Evolutionary conservation across 441 rosid genomes (phyloP).

Genomic region (Aleurites moluccanus): DNA sequence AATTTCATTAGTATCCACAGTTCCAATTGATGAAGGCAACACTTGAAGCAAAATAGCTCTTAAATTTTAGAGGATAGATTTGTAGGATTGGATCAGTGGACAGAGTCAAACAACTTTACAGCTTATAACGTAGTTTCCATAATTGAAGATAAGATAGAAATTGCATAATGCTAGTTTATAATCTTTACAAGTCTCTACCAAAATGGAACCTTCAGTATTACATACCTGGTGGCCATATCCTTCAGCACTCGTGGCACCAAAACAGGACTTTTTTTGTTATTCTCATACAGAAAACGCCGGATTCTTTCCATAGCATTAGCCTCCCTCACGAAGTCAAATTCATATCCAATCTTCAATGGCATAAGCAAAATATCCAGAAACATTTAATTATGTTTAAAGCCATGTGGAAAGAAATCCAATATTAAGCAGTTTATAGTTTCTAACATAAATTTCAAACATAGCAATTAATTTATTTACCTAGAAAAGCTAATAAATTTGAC

Average conservation of each 20-base stretch:
- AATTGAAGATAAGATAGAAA: not conserved
- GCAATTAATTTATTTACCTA: not conserved
- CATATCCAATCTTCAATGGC: slow-evolving; percentile 77
- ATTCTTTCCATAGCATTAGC: slow-evolving; percentile 87
- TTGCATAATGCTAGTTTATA: not conserved
- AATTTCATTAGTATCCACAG: not conserved
- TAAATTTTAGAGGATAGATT: slow-evolving; percentile 7
- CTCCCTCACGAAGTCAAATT: slow-evolving; percentile 89
- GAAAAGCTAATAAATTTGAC: not conserved
- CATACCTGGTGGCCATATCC: slow-evolving; percentile 76
- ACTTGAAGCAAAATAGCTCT: not conserved
- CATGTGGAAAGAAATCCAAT: slow-evolving; percentile 4
- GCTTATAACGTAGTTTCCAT: not conserved
- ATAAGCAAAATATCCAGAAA: slow-evolving; percentile 21
- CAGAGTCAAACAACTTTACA: slow-evolving; percentile 4
- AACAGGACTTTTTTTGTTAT: slow-evolving; percentile 84
- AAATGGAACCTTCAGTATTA: not conserved
- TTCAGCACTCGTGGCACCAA: slow-evolving; percentile 63
- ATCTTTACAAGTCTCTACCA: slow-evolving; percentile 5
- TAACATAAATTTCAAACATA: not conserved
- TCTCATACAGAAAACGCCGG: slow-evolving; percentile 57
- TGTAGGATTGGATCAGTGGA: not conserved
- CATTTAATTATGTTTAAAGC: slow-evolving; percentile 14
- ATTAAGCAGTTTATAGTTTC: not conserved
- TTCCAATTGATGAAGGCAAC: slow-evolving; percentile 4